Evolutionary conservation across 176 grass and related monocot species (phyloP), one percentile per base, ranked within the genome.

Genomic region (Phoenix dactylifera): DNA sequence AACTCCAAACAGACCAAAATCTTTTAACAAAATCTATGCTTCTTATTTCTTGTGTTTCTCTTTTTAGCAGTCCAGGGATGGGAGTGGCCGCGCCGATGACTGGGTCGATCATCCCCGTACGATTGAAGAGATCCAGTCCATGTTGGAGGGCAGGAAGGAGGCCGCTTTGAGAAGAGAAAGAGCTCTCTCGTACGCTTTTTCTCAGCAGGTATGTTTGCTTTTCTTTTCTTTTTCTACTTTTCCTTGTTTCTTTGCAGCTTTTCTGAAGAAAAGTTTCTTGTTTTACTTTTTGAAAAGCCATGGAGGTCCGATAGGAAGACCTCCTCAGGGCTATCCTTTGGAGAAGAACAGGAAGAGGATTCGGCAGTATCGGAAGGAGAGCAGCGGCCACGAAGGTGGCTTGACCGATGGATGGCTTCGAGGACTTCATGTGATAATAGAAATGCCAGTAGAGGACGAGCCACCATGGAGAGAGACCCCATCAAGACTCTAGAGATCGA

Each of bases 111-210:
- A 79, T 62, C 81, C 87, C 22, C 67, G 76, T 57, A 98, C 87
- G 4, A 88, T 92, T 16, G 87, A 92, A 72, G 93, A 92, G 72
- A 98, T 98, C 74, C 93, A 92, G 48, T 76, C 84, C 1, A 85
- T 85, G 84, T 68, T 98, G 51, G 84, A 92, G 69, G 85, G 70
- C 0, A 72, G 92, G 63, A 85, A 91, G 59, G 92, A 91, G 54
- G 87, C 92, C 3, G 78, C 81, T 22, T 77, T 97, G 54, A 91
- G 91, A 62, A 81, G 92, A 18, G 92, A 97, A 72, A 77, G 80
- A 24, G 87, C 92, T 22, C 87, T 97, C n/a, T 91, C 92, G 50
- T 88, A 97, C 26, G 92, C 92, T 0, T 97, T 97, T 73, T 91
- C 92, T 15, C 87, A 80, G 7, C 92, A 97, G 16, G 92, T 95